Percentiles rank a stretch among this genome's conserved stretches.
These are phyloP conservation scores for Psophocarpus tetragonolobus DNA, from an alignment of 306 rosid species.

Conservation along the genomic window DNA sequence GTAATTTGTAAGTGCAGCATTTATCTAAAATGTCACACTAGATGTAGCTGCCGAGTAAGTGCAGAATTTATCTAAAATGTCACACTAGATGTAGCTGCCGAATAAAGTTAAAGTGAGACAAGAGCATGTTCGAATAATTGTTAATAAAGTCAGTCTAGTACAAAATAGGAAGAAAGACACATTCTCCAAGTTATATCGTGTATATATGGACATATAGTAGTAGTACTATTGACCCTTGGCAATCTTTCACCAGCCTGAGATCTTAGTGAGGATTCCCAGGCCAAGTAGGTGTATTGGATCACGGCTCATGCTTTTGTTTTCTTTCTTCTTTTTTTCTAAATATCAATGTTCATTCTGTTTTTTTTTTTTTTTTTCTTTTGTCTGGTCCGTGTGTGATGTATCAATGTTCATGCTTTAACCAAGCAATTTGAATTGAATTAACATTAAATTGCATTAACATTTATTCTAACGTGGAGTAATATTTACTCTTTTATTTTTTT, in stretches of 20 bases:
- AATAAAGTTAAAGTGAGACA: conserved; percentile 1
- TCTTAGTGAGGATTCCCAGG: conserved; percentile 3
- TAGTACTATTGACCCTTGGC: neutral
- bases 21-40: neutral
- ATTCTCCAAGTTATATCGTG: neutral
- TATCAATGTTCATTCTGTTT: no score
- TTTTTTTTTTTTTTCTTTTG: neutral
- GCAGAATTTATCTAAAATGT: neutral
- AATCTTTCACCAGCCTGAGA: conserved; percentile 18
- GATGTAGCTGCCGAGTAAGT: neutral
- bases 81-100: neutral
- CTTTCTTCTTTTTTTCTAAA: neutral
- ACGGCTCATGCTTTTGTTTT: neutral
- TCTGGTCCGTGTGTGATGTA: no score
- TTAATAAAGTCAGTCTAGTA: neutral
- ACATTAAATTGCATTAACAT: no score
- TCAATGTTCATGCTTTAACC: neutral
- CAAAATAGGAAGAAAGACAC: conserved; percentile 17
- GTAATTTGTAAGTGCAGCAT: neutral
- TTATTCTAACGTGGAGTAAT: no score
- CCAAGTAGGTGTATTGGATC: conserved; percentile 25
- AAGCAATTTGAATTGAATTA: no score
- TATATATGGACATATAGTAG: no score
- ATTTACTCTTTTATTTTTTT: no score
- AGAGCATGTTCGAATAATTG: neutral